Evolutionary conservation across 1,139 yeast genomes (phyloP).

Genomic region (Candida buenavistaensis): DNA sequence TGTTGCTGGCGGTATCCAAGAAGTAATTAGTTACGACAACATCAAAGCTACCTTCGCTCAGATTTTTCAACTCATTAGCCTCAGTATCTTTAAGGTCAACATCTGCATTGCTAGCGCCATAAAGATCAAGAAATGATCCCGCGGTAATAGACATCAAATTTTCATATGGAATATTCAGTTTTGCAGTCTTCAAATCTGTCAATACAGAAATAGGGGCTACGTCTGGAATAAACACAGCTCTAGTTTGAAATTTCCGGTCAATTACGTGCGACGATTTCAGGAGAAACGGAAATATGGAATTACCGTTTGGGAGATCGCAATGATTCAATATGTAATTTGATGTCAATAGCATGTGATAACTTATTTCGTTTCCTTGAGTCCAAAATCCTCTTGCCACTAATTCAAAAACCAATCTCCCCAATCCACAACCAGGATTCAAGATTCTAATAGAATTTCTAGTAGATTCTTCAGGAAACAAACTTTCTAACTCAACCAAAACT

Average conservation of each 20-base stretch:
- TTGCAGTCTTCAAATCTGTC: constrained; percentile 24
- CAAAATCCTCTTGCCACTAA: constrained; percentile 65
- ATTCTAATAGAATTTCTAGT: constrained; percentile 44
- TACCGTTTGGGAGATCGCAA: constrained; percentile 37
- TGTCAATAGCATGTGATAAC: constrained; percentile 75
- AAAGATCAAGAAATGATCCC: constrained; percentile 77
- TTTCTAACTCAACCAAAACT: constrained; percentile 46
- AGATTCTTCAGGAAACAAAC: constrained; percentile 39
- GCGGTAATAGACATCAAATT: constrained; percentile 74
- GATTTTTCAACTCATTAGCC: constrained; percentile 42
- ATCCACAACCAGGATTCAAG: constrained; percentile 81
- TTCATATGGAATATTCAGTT: constrained; percentile 44
- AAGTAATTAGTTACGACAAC: constrained; percentile 72
- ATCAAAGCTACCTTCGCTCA: constrained; percentile 45
- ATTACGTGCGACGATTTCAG: constrained; percentile 51
- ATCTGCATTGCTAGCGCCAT: constrained; percentile 45
- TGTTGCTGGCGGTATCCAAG: constrained; percentile 74
- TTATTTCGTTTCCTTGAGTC: constrained; percentile 84
- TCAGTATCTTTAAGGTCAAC: constrained; percentile 20
- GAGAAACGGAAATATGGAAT: constrained; percentile 53
- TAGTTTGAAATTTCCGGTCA: constrained; percentile 44
- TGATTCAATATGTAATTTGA: constrained; percentile 66
- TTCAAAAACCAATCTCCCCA: constrained; percentile 78
- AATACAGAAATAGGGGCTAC: constrained; percentile 39
- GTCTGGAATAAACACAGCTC: constrained; percentile 58